Evolutionary conservation across 192 early-diverging fungal species (phyloP).

Genomic region (Piromyces sp.): DNA sequence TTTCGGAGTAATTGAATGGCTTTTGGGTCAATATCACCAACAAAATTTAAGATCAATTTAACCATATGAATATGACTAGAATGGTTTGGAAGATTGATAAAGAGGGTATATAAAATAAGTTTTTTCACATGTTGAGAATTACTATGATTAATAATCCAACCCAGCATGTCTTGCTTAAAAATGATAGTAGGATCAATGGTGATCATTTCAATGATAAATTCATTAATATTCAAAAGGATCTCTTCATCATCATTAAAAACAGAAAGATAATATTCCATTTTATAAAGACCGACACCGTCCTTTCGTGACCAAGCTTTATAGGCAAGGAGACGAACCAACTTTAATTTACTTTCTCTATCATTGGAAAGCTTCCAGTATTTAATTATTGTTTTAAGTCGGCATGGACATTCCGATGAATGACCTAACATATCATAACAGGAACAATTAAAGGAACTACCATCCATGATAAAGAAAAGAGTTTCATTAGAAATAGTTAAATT

Average conservation of each 20-base stretch:
- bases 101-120: not conserved
- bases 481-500: not conserved
- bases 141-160: not conserved
- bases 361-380: not conserved
- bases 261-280: not conserved
- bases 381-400: not conserved
- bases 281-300: not conserved
- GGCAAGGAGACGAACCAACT: not conserved
- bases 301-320: not conserved
- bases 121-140: not conserved
- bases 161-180: not conserved
- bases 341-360: not conserved
- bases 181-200: not conserved
- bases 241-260: not conserved
- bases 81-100: not conserved
- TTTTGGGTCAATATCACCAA: not conserved
- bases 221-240: not conserved
- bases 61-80: not conserved
- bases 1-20: not conserved
- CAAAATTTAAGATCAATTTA: not conserved
- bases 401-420: not conserved
- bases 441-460: not conserved
- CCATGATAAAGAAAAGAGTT: not conserved
- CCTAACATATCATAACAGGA: not conserved
- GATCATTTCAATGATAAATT: not conserved